A percentile compares a stretch with the other conserved stretches of the same genome.
Evolutionary conservation across 768 basidiomycete genomes (phyloP).

Genomic region (Mycena chlorophos): DNA sequence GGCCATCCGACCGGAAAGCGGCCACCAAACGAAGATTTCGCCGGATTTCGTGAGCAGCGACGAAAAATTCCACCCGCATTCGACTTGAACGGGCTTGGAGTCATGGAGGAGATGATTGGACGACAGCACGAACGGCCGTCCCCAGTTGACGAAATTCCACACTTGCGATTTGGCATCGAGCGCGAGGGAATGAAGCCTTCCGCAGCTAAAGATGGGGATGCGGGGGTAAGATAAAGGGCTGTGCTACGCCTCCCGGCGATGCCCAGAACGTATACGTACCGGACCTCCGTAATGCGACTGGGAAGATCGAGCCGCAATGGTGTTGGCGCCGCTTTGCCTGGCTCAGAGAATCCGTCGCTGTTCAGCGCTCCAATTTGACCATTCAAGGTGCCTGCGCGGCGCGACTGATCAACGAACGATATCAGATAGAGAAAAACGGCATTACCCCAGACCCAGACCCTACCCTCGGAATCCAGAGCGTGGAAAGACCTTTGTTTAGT

Average conservation of each 20-base stretch:
- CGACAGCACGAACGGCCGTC: slow-evolving; percentile 67
- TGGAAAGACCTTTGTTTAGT: slow-evolving; percentile 71
- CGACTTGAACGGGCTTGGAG: slow-evolving; percentile 55
- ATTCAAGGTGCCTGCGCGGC: slow-evolving; percentile 58
- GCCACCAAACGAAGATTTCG: slow-evolving; percentile 77
- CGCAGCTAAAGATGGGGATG: slow-evolving; percentile 54
- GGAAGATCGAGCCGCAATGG: slow-evolving; percentile 67
- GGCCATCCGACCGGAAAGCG: slow-evolving; percentile 47
- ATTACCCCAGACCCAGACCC: slow-evolving; percentile 80
- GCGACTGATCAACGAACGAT: slow-evolving; percentile 5
- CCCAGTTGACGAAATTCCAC: slow-evolving; percentile 80
- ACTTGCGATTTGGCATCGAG: slow-evolving; percentile 60
- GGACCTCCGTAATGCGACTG: slow-evolving; percentile 58
- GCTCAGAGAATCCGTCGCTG: slow-evolving; percentile 57
- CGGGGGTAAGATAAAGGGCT: neutral
- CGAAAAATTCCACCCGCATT: slow-evolving; percentile 83
- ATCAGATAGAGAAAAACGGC: slow-evolving; percentile 2
- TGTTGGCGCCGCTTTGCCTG: slow-evolving; percentile 46
- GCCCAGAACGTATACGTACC: slow-evolving; percentile 40
- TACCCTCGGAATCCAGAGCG: slow-evolving; percentile 74
- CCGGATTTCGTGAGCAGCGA: slow-evolving; percentile 71
- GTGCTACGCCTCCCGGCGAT: neutral
- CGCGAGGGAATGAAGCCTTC: slow-evolving; percentile 68
- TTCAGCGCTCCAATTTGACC: slow-evolving; percentile 41
- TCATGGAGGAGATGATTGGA: slow-evolving; percentile 44